These are phyloP conservation scores for Tagetes patula DNA, from an alignment of 129 eudicot species.

Conservation along the genomic window DNA sequence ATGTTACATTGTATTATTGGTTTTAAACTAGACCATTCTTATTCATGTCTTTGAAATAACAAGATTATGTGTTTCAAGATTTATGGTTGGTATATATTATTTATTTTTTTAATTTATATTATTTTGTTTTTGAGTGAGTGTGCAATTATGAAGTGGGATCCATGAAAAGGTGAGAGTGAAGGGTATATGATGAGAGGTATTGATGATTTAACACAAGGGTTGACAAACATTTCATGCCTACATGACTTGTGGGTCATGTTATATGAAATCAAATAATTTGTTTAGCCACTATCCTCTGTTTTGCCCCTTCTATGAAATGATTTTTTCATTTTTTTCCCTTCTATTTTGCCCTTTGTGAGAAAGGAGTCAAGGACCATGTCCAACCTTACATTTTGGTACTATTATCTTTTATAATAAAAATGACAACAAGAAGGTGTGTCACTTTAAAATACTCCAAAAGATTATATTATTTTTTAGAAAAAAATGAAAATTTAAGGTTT, in stretches of 20 bases:
- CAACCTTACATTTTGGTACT: not conserved
- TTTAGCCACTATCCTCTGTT: conserved; percentile 25
- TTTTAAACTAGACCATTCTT: not conserved
- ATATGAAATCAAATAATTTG: conserved; percentile 35
- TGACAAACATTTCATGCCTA: conserved; percentile 27
- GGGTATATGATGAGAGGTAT: conserved; percentile 43
- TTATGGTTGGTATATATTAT: not conserved
- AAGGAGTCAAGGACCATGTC: not conserved
- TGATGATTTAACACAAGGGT: conserved; percentile 39
- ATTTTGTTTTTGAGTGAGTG: conserved; percentile 24
- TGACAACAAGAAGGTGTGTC: not conserved
- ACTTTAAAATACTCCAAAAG: not conserved
- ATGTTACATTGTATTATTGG: not conserved
- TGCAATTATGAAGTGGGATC: conserved; percentile 46
- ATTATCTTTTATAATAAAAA: not conserved
- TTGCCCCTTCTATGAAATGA: not conserved
- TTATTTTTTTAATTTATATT: not conserved
- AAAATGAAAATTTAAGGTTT: not conserved
- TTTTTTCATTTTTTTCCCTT: not conserved
- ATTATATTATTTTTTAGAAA: too few relatives aligned
- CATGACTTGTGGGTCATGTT: conserved; percentile 34
- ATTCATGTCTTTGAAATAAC: not conserved
- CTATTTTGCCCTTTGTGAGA: not conserved
- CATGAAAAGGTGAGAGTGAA: conserved; percentile 45
- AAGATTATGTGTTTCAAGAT: not conserved